Conservation (phyloP, 192 early-diverging fungal species). For the Gonapodya sp. region DNA sequence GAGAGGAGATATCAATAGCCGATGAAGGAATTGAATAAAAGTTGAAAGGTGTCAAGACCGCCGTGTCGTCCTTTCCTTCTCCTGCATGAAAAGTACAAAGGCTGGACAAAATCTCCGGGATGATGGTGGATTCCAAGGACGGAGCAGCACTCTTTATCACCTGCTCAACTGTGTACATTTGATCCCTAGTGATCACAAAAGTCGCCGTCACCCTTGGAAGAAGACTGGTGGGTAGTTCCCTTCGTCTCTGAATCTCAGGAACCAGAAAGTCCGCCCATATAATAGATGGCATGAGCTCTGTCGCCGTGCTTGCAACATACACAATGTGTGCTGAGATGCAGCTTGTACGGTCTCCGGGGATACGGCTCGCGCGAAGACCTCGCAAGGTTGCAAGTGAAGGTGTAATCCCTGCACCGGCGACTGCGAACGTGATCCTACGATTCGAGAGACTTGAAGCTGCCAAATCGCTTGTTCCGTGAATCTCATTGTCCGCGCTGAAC, state of each 20-base stretch:
- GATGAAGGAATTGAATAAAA: neutral
- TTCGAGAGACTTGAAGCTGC: neutral
- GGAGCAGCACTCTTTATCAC: neutral
- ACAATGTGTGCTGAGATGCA: neutral
- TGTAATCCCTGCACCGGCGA: neutral
- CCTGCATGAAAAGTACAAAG: neutral
- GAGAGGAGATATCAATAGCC: neutral
- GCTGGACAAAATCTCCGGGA: neutral
- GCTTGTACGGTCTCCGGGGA: neutral
- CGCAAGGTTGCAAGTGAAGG: neutral
- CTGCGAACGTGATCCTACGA: neutral
- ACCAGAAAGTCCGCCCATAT: neutral
- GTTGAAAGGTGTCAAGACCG: neutral
- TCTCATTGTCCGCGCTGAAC: neutral
- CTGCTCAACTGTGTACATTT: neutral
- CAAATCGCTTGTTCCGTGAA: neutral
- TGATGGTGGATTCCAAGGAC: neutral
- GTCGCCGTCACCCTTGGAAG: conserved; percentile 3
- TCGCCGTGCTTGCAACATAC: neutral
- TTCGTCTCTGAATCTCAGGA: neutral
- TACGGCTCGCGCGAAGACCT: neutral
- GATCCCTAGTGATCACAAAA: neutral
- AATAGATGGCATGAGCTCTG: neutral
- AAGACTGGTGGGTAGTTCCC: neutral
- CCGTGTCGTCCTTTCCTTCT: neutral